These are phyloP conservation scores for Paracorniculantispora psalliotae DNA, from an alignment of 2,329 filamentous ascomycete genomes.

Conservation along the genomic window DNA sequence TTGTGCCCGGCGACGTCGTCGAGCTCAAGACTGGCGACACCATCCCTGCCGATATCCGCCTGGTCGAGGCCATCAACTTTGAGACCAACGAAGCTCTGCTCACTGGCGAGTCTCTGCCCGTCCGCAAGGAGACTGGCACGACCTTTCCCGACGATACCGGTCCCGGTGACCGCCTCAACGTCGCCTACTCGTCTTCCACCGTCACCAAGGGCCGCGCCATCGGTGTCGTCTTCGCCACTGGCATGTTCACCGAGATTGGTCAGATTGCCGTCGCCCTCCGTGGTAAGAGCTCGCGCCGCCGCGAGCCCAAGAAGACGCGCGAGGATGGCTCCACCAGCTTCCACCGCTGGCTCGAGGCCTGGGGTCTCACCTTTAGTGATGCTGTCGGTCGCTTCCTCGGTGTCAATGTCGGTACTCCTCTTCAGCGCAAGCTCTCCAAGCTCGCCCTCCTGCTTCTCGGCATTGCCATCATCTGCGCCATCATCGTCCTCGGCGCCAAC, in stretches of 20 bases:
- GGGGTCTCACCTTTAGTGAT: conserved; percentile 31
- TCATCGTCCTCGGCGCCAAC: conserved; percentile 42
- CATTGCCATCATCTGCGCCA: conserved; percentile 44
- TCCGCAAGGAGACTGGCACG: conserved; percentile 45
- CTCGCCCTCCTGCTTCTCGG: conserved; percentile 64
- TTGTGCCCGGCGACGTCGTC: conserved; percentile 55
- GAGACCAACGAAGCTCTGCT: conserved; percentile 63
- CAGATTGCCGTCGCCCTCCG: conserved; percentile 50
- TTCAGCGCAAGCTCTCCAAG: conserved; percentile 65
- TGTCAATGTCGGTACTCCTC: conserved; percentile 55
- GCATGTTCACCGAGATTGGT: conserved; percentile 58
- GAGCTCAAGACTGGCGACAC: conserved; percentile 53
- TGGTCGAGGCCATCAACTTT: conserved; percentile 58
- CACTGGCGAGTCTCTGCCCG: conserved; percentile 59
- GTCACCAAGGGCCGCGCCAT: conserved; percentile 57
- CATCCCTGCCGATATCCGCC: conserved; percentile 55
- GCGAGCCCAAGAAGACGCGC: conserved; percentile 38
- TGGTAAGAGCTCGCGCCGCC: conserved; percentile 29
- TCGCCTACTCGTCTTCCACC: conserved; percentile 58
- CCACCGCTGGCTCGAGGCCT: conserved; percentile 31
- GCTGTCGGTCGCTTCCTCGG: conserved; percentile 44
- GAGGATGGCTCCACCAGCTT: conserved; percentile 36
- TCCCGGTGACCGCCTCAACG: conserved; percentile 56
- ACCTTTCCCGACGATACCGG: conserved; percentile 39
- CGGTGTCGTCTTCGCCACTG: conserved; percentile 57